Evolutionary conservation across 148 eudicot genomes (phyloP).

Genomic region (Vaccinium corymbosum): DNA sequence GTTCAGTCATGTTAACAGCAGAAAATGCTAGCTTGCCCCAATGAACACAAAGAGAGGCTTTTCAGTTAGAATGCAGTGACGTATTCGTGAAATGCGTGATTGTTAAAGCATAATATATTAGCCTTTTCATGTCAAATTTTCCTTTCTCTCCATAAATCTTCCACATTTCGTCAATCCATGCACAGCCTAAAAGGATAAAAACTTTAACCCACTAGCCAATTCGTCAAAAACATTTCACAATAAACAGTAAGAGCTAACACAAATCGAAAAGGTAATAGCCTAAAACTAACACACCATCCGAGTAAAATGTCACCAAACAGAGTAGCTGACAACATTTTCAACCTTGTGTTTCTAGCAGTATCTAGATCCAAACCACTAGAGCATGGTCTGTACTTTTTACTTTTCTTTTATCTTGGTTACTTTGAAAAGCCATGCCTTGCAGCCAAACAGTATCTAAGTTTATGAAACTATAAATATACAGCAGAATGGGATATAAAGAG

Average conservation of each 20-base stretch:
- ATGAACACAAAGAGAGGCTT: background rate
- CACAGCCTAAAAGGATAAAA: background rate
- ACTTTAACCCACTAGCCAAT: background rate
- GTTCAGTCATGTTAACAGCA: background rate
- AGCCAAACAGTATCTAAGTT: background rate
- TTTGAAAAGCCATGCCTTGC: conserved; percentile 1
- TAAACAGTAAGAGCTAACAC: background rate
- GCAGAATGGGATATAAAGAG: background rate
- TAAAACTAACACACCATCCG: background rate
- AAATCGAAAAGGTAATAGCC: background rate
- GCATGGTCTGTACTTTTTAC: background rate
- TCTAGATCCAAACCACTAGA: background rate
- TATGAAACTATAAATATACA: background rate
- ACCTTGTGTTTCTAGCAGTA: background rate
- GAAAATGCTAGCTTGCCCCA: background rate
- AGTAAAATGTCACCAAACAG: background rate
- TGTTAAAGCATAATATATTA: background rate
- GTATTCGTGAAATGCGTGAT: background rate
- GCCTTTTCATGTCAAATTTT: background rate
- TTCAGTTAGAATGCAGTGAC: background rate
- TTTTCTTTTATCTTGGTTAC: background rate
- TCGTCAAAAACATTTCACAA: background rate
- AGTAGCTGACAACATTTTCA: background rate
- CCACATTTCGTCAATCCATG: background rate
- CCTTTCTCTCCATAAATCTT: background rate